Base-by-base conservation (phyloP, 2,329 filamentous ascomycete species). In the Emmonsia crescens region DNA sequence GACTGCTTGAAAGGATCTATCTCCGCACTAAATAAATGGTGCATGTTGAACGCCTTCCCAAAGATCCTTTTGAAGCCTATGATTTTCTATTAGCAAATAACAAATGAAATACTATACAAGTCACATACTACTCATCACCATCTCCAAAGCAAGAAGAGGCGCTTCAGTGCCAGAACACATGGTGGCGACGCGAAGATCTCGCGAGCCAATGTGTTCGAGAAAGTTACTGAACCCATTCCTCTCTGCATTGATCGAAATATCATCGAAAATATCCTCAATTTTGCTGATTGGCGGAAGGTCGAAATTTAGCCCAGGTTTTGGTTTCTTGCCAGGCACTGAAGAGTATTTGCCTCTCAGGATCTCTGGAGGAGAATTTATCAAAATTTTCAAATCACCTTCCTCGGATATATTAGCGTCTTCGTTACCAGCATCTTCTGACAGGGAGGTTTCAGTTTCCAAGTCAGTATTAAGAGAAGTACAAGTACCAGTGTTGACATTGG, bases 161-260 rank as follows among this genome's bases (percentile, higher is more conserved):
- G 85, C 84, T 66, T 93, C 89, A 0, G 89, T 92, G 0, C 89
- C 89, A 1, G 88, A 91, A 70, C 88, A 92, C 77, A 91, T 84
- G 0, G 89, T 93, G 0, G 81, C 88, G 31, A 91, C 76, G 9
- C 79, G 74, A 31, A 88, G 66, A 4, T 75, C 68, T 6, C 75
- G 69, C 2, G 69, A 68, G 9, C 72, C 67, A 1, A 79, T 65
- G 57, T 72, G 65, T 2, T 69, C 33, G 0, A 79, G 49, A 1
- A 76, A 71, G 58, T 75, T 61, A 36, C 68, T 58, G 10, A 81
- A 66, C 12, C 72, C 65, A 64, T 70, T 62, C 60, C 69, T 24
- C 44, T 71, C 55, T 66, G 74, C 77, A 52, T 73, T 77, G 0
- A 64, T 60, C 0, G 78, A 74, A 46, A 85, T 76, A 36, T 82